Conservation (phyloP, 495 filamentous ascomycete genomes). For the Penicillium roqueforti region DNA sequence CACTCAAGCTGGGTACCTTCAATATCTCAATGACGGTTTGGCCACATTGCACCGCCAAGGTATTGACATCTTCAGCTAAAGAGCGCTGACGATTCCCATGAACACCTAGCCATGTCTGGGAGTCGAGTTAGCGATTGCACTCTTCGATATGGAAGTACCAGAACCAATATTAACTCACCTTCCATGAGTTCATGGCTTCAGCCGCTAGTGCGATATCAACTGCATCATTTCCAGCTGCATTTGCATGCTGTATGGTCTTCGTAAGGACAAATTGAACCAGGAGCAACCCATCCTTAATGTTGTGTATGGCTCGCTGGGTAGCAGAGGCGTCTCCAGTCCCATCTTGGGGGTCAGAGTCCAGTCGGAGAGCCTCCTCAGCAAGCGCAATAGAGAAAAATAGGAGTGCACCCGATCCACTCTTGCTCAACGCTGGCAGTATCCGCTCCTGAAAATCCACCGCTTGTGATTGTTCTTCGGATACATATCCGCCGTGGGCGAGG, state of each 20-base stretch:
- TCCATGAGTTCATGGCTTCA: slow-evolving; percentile 38
- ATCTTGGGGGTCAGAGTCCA: slow-evolving; percentile 22
- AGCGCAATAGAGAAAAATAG: slow-evolving; percentile 71
- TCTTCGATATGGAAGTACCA: not conserved
- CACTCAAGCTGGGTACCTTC: slow-evolving; percentile 16
- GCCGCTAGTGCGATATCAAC: slow-evolving; percentile 21
- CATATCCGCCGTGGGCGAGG: slow-evolving; percentile 50
- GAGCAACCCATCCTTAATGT: slow-evolving; percentile 36
- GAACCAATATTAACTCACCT: slow-evolving; percentile 21
- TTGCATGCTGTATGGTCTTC: slow-evolving; percentile 29
- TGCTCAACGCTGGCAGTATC: slow-evolving; percentile 48
- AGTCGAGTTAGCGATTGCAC: not conserved
- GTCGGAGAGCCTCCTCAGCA: slow-evolving; percentile 60
- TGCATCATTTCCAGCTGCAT: slow-evolving; percentile 19
- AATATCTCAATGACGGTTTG: slow-evolving; percentile 33
- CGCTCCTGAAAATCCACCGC: slow-evolving; percentile 43
- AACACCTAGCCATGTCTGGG: slow-evolving; percentile 20
- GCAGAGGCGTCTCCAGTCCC: slow-evolving; percentile 5
- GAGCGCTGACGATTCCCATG: slow-evolving; percentile 16
- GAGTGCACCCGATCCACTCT: slow-evolving; percentile 52
- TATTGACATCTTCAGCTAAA: slow-evolving; percentile 17
- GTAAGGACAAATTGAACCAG: slow-evolving; percentile 36
- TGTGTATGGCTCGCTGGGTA: slow-evolving; percentile 24
- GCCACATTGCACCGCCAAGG: slow-evolving; percentile 29
- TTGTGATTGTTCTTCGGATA: slow-evolving; percentile 47